Conservation (phyloP, 768 basidiomycete species). For the Lactarius vividus region DNA sequence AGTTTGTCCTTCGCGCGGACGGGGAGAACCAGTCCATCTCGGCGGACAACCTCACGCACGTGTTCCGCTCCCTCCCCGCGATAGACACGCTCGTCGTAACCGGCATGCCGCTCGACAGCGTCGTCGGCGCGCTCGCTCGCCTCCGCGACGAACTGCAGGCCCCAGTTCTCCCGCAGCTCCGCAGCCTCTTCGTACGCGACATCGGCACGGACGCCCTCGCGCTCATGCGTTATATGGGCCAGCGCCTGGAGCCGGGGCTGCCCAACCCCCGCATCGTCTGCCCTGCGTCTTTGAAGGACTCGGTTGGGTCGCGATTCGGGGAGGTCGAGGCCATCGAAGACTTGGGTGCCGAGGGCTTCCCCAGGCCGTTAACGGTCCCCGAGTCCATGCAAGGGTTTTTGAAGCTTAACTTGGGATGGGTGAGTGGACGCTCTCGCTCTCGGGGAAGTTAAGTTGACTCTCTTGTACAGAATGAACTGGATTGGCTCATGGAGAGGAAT, state of each 20-base stretch:
- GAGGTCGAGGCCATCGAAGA: conserved; percentile 18
- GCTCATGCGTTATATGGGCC: conserved; percentile 17
- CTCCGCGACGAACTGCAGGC: conserved; percentile 15
- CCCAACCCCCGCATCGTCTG: conserved; percentile 10
- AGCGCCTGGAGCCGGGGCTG: conserved; percentile 13
- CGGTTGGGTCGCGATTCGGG: conserved; percentile 9
- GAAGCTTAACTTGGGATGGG: conserved; percentile 8
- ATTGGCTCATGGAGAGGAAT: conserved; percentile 22
- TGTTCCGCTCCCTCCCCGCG: conserved; percentile 8
- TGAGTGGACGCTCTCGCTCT: not conserved
- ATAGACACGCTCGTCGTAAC: conserved; percentile 18
- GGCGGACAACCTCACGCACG: conserved; percentile 7
- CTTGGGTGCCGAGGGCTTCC: conserved; percentile 2
- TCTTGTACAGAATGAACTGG: conserved; percentile 9
- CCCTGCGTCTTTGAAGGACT: conserved; percentile 2
- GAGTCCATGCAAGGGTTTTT: conserved; percentile 13
- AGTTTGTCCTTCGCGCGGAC: conserved; percentile 13
- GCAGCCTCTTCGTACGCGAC: conserved; percentile 7
- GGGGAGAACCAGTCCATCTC: conserved; percentile 14
- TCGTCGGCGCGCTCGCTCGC: conserved; percentile 2
- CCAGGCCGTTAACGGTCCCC: conserved; percentile 14
- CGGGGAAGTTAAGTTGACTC: not conserved
- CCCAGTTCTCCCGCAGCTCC: not conserved
- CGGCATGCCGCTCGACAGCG: conserved; percentile 14
- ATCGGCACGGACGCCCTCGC: conserved; percentile 11